Evolutionary conservation across 768 basidiomycete species (phyloP).

Genomic region (Lyophyllum atratum): DNA sequence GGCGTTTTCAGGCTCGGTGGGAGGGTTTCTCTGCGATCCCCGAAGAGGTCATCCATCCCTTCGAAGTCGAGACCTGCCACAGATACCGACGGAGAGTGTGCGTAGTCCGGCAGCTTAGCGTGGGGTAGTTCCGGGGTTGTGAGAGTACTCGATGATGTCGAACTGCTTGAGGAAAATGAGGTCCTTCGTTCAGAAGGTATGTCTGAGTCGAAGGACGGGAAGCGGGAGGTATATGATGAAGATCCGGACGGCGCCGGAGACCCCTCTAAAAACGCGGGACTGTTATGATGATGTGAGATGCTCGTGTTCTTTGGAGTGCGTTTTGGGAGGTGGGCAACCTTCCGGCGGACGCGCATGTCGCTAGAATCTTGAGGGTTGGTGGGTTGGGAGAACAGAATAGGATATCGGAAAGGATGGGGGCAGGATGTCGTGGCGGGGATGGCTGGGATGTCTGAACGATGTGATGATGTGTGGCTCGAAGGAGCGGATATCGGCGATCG

Average conservation of each 20-base stretch:
- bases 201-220: slow-evolving; percentile 4
- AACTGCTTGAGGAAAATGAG: slow-evolving; percentile 9
- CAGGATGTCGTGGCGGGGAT: slow-evolving; percentile 1
- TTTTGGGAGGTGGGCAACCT: slow-evolving; percentile 8
- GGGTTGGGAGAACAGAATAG: slow-evolving; percentile 2
- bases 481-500: neutral
- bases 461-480: neutral
- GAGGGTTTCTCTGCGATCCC: neutral
- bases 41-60: slow-evolving; percentile 1
- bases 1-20: neutral
- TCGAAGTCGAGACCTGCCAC: neutral
- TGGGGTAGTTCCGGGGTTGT: slow-evolving; percentile 1
- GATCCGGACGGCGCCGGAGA: slow-evolving; percentile 8
- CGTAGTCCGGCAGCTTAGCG: neutral
- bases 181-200: neutral
- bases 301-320: slow-evolving; percentile 1
- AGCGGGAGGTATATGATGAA: slow-evolving; percentile 1
- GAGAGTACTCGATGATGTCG: slow-evolving; percentile 1
- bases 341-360: neutral
- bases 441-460: neutral
- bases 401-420: slow-evolving; percentile 4
- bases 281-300: neutral
- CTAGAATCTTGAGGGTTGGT: neutral
- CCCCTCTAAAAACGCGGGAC: neutral
- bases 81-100: neutral